Percentiles rank a stretch among this genome's conserved stretches.
Conservation (phyloP, 2,329 filamentous ascomycete genomes). For the Talaromyces amestolkiae region DNA sequence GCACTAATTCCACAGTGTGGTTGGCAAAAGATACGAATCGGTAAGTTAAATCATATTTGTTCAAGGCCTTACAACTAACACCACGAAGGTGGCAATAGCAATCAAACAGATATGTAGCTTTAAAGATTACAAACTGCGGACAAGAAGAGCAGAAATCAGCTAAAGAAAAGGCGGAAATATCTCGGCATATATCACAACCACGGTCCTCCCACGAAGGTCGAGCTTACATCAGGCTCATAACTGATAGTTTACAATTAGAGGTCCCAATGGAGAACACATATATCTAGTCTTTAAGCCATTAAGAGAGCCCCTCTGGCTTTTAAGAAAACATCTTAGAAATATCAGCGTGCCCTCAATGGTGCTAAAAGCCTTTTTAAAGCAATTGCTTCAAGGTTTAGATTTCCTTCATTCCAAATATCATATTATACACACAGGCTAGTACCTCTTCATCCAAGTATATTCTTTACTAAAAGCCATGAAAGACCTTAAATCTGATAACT, state of each 20-base stretch:
- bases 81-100: conserved; percentile 27
- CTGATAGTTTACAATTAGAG: conserved; percentile 30
- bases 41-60: too few species aligned
- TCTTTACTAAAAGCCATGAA: conserved; percentile 13
- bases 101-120: conserved; percentile 12
- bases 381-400: conserved; percentile 39
- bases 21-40: too few species aligned
- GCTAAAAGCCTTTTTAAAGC: conserved; percentile 31
- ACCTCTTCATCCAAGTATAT: not conserved
- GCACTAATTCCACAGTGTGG: too few species aligned
- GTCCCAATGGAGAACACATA: conserved; percentile 30
- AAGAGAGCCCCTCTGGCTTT: conserved; percentile 36
- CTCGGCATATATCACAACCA: not conserved
- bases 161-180: too few species aligned
- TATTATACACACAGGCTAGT: conserved; percentile 41
- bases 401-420: conserved; percentile 42
- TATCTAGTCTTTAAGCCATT: conserved; percentile 40
- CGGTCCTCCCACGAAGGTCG: conserved; percentile 28
- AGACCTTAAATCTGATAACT: conserved; percentile 44
- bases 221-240: conserved; percentile 23
- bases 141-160: too few species aligned
- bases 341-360: conserved; percentile 27
- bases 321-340: conserved; percentile 22
- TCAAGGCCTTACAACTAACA: conserved; percentile 34
- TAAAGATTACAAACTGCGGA: conserved; percentile 6